phyloP scores from a whole-genome alignment of 805 yeast species.

The Saccharomycodes ludwigii region DNA sequence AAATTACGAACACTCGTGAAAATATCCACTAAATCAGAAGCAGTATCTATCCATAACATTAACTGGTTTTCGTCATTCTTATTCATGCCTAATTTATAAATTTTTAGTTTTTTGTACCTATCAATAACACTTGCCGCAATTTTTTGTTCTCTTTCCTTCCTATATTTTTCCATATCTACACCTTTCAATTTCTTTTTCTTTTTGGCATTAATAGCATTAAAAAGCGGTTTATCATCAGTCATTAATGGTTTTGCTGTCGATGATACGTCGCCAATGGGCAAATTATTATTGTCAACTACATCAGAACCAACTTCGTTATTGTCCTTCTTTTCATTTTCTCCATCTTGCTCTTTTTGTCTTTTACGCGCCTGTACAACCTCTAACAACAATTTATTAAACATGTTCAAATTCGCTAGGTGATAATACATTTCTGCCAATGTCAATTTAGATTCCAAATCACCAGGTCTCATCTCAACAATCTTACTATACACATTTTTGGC shows the following conservation, averaged over 20 bases:
- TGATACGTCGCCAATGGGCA: background rate
- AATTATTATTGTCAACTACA: conserved; percentile 1
- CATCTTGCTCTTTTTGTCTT: conserved; percentile 12
- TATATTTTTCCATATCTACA: conserved; percentile 22
- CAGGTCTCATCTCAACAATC: conserved; percentile 43
- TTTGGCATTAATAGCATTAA: conserved; percentile 9
- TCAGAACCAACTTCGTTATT: background rate
- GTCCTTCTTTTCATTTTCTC: conserved; percentile 7
- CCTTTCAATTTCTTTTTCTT: conserved; percentile 17
- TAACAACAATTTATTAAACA: conserved; percentile 40
- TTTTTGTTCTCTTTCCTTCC: conserved; percentile 45
- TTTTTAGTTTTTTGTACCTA: conserved; percentile 40
- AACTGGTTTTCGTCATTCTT: conserved; percentile 48
- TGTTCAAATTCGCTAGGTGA: conserved; percentile 45
- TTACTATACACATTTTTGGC: conserved; percentile 50
- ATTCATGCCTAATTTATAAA: conserved; percentile 37
- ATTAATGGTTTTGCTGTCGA: conserved; percentile 10
- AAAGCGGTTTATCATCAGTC: conserved; percentile 9
- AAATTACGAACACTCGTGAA: conserved; percentile 69
- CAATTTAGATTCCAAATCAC: conserved; percentile 59
- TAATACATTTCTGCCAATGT: conserved; percentile 75
- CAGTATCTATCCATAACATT: conserved; percentile 72
- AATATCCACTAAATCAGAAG: conserved; percentile 71
- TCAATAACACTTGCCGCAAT: conserved; percentile 47
- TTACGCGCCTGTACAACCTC: conserved; percentile 38